Evolutionary conservation across 2,329 filamentous ascomycete species (phyloP).

Genomic region (Epichloe sp.): DNA sequence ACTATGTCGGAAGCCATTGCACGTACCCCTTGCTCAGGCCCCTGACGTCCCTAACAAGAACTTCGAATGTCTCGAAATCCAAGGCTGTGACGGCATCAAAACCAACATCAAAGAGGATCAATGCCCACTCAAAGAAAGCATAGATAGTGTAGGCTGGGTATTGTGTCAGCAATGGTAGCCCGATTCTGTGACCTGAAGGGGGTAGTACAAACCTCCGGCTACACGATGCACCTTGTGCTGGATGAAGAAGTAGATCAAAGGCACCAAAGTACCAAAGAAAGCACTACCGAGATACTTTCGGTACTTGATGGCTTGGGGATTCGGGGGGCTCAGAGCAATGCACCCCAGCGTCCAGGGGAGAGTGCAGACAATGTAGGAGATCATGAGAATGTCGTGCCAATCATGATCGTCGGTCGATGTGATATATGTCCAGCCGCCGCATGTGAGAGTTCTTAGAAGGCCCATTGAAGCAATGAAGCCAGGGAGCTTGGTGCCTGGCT

Average conservation of each 20-base stretch:
- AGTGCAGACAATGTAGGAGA: constrained; percentile 88
- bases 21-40: constrained; percentile 97
- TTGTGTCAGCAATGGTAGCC: neutral
- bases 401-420: constrained; percentile 97
- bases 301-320: constrained; percentile 72
- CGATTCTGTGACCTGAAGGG: neutral
- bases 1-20: constrained; percentile 82
- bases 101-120: constrained; percentile 88
- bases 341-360: constrained; percentile 88
- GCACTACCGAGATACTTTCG: constrained; percentile 69
- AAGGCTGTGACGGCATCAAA: constrained; percentile 92
- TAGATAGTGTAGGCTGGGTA: constrained; percentile 83
- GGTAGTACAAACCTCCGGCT: constrained; percentile 59
- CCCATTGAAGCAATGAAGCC: constrained; percentile 72
- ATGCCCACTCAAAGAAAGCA: constrained; percentile 93
- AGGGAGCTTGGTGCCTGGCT: constrained; percentile 60
- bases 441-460: constrained; percentile 79
- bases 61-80: constrained; percentile 81
- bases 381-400: constrained; percentile 99
- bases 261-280: constrained; percentile 86
- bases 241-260: constrained; percentile 92
- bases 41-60: constrained; percentile 79
- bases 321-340: constrained; percentile 74
- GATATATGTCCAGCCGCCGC: constrained; percentile 96
- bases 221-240: constrained; percentile 96